Conservation (phyloP, 768 basidiomycete species). For the Lactarius sp. region DNA sequence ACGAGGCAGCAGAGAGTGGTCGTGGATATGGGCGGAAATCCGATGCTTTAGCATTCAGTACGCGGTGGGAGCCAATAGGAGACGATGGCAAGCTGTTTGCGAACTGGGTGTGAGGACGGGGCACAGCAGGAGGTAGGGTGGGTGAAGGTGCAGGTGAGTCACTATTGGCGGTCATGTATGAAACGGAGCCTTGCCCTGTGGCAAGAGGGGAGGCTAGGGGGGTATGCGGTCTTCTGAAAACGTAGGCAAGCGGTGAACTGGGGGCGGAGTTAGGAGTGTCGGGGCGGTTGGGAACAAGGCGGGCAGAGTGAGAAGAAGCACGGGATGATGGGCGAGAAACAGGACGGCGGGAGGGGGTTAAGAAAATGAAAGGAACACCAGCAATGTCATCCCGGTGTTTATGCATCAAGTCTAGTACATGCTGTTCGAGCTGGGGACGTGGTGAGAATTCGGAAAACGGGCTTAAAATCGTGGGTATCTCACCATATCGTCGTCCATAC, state of each 20-base stretch:
- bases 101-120: constrained; percentile 55
- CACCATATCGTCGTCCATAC: constrained; percentile 63
- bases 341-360: constrained; percentile 75
- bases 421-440: constrained; percentile 66
- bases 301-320: constrained; percentile 63
- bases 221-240: constrained; percentile 75
- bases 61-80: constrained; percentile 76
- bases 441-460: constrained; percentile 4
- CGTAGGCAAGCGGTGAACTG: constrained; percentile 66
- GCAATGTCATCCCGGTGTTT: constrained; percentile 83
- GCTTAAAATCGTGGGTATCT: constrained; percentile 28
- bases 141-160: constrained; percentile 63
- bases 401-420: constrained; percentile 93
- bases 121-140: constrained; percentile 51
- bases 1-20: constrained; percentile 71
- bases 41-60: constrained; percentile 84
- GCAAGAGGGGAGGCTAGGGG: constrained; percentile 73
- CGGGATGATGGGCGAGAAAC: constrained; percentile 78
- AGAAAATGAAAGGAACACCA: constrained; percentile 76
- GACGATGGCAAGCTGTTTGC: constrained; percentile 82
- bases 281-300: constrained; percentile 57
- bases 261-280: constrained; percentile 76
- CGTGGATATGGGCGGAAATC: constrained; percentile 85
- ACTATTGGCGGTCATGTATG: constrained; percentile 53
- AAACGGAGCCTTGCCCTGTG: constrained; percentile 44